Evolutionary conservation across 139 green algal species (phyloP).

Genomic region (Auxenochlorella pyrenoidosa): DNA sequence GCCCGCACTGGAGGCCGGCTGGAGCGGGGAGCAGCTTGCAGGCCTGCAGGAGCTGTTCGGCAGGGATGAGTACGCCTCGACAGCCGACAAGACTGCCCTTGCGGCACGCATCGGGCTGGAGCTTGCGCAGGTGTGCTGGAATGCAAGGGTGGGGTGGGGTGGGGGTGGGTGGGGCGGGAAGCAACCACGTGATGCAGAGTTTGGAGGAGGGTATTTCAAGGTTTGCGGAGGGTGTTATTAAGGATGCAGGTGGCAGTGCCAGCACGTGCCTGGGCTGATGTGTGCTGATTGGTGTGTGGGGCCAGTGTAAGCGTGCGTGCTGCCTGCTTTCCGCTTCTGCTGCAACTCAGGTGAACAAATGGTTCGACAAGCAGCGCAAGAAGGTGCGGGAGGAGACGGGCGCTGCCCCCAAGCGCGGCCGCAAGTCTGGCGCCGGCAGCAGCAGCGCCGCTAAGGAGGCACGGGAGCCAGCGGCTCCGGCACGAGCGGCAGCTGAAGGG

Average conservation of each 20-base stretch:
- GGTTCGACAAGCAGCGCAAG: conserved; percentile 53
- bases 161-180: too few relatives aligned
- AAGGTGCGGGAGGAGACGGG: conserved; percentile 14
- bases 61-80: conserved; percentile 19
- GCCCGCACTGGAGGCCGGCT: background rate
- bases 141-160: background rate
- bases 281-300: too few relatives aligned
- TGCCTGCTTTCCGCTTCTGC: background rate
- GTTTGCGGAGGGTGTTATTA: too few relatives aligned
- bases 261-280: too few relatives aligned
- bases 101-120: conserved; percentile 23
- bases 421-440: conserved; percentile 15
- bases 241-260: too few relatives aligned
- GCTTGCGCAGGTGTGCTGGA: background rate
- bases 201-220: too few relatives aligned
- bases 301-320: background rate
- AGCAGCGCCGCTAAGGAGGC: background rate
- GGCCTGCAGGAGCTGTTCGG: conserved; percentile 21
- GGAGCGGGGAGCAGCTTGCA: conserved; percentile 7
- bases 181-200: too few relatives aligned
- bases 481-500: background rate
- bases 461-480: background rate
- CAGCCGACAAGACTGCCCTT: conserved; percentile 9
- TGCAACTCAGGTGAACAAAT: conserved; percentile 34
- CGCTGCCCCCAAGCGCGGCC: conserved; percentile 19